These are phyloP conservation scores for Nicotiana knightiana DNA, from an alignment of 257 asterid genomes.

Conservation along the genomic window DNA sequence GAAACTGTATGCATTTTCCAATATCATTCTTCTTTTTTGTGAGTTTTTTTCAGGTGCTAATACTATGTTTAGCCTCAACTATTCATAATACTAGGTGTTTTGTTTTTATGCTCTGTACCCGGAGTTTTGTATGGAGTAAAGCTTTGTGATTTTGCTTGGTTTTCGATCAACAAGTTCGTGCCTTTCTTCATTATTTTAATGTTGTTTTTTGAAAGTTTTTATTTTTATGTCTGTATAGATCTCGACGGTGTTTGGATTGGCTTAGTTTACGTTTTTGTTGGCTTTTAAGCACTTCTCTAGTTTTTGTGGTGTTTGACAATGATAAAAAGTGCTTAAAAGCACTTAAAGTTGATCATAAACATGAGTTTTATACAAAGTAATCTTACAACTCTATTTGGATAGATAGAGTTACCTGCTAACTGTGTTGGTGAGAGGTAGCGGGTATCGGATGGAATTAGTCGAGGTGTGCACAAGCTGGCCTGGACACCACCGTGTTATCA, in stretches of 20 bases:
- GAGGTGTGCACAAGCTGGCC: too few relatives aligned
- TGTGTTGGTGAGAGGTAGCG: too few relatives aligned
- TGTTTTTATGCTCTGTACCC: background rate
- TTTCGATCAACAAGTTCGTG: background rate
- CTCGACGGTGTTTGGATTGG: too few relatives aligned
- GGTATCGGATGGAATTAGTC: too few relatives aligned
- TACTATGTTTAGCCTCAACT: background rate
- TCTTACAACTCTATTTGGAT: background rate
- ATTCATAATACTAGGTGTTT: background rate
- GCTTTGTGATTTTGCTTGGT: background rate
- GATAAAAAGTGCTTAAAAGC: too few relatives aligned
- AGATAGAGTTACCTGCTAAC: background rate
- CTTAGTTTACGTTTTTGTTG: too few relatives aligned
- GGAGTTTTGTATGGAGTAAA: background rate
- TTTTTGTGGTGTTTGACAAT: too few relatives aligned
- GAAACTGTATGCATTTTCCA: slow-evolving; percentile 27
- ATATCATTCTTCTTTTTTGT: background rate
- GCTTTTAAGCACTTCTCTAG: too few relatives aligned
- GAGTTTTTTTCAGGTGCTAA: background rate
- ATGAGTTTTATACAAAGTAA: background rate
- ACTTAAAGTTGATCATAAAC: background rate
- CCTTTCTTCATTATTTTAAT: too few relatives aligned
- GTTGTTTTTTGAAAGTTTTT: background rate
- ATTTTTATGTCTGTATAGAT: background rate
- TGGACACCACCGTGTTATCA: too few relatives aligned